Conservation (phyloP, 2,329 filamentous ascomycete species). For the Neobulgaria alba region DNA sequence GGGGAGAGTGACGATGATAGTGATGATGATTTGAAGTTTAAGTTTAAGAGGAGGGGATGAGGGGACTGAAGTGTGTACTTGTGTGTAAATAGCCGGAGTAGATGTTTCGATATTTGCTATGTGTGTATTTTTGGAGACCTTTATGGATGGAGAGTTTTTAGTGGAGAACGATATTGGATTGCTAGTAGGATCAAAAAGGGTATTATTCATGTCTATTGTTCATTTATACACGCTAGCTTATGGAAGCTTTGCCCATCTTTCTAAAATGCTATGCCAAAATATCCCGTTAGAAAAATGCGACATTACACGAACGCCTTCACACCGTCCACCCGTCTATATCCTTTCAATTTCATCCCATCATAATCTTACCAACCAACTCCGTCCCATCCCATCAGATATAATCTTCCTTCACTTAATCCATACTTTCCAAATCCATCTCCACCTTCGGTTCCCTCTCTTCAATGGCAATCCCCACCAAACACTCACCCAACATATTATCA, state of each 20-base stretch:
- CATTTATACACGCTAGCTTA: too few species aligned
- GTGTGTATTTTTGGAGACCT: not conserved
- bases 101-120: not conserved
- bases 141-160: not conserved
- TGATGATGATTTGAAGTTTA: slow-evolving; percentile 27
- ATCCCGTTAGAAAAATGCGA: too few species aligned
- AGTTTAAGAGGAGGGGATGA: slow-evolving; percentile 20
- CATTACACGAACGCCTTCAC: too few species aligned
- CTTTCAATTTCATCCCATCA: not conserved
- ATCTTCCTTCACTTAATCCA: slow-evolving; percentile 40
- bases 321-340: not conserved
- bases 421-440: slow-evolving; percentile 45
- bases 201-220: slow-evolving; percentile 15
- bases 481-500: slow-evolving; percentile 58
- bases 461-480: slow-evolving; percentile 55
- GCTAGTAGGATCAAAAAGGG: too few species aligned
- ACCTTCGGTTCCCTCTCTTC: slow-evolving; percentile 38
- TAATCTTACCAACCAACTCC: not conserved
- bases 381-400: not conserved
- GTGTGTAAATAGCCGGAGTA: too few species aligned
- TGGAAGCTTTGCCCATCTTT: too few species aligned
- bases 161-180: too few species aligned
- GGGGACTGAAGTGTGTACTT: too few species aligned
- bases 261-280: too few species aligned
- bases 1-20: slow-evolving; percentile 23